Percentiles rank a stretch among this genome's conserved stretches.
Evolutionary conservation across 352 stramenopile species (phyloP).

Genomic region (Plasmopara halstedii): DNA sequence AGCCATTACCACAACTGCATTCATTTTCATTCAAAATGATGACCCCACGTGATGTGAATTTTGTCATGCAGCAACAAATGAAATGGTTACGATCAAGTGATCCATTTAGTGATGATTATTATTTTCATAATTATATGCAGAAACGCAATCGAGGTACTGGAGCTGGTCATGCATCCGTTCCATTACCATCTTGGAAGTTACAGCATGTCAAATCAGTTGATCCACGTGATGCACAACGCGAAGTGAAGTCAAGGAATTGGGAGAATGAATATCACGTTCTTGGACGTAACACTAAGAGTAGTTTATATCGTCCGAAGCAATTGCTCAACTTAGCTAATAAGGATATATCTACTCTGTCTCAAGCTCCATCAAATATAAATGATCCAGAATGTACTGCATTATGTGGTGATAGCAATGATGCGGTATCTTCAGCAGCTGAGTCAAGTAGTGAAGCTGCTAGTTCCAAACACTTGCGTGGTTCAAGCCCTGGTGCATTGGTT

Average conservation of each 20-base stretch:
- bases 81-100: slow-evolving; percentile 82
- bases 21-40: slow-evolving; percentile 75
- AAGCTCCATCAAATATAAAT: slow-evolving; percentile 9
- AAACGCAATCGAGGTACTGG: slow-evolving; percentile 45
- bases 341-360: slow-evolving; percentile 4
- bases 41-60: slow-evolving; percentile 77
- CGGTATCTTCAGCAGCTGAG: slow-evolving; percentile 10
- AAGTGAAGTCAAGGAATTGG: slow-evolving; percentile 67
- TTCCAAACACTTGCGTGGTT: slow-evolving; percentile 12
- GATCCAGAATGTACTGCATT: slow-evolving; percentile 17
- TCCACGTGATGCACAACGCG: slow-evolving; percentile 42
- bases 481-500: slow-evolving; percentile 18
- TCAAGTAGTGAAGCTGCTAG: slow-evolving; percentile 23
- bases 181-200: slow-evolving; percentile 75
- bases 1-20: slow-evolving; percentile 31
- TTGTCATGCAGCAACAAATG: slow-evolving; percentile 80
- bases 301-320: slow-evolving; percentile 71
- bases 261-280: slow-evolving; percentile 67
- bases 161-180: slow-evolving; percentile 29
- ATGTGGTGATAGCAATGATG: slow-evolving; percentile 2
- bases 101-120: slow-evolving; percentile 85
- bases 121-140: slow-evolving; percentile 80
- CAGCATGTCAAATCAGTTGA: slow-evolving; percentile 79
- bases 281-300: slow-evolving; percentile 69
- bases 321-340: slow-evolving; percentile 37